Conservation (phyloP, 148 eudicot species). For the Polygonum aviculare region DNA sequence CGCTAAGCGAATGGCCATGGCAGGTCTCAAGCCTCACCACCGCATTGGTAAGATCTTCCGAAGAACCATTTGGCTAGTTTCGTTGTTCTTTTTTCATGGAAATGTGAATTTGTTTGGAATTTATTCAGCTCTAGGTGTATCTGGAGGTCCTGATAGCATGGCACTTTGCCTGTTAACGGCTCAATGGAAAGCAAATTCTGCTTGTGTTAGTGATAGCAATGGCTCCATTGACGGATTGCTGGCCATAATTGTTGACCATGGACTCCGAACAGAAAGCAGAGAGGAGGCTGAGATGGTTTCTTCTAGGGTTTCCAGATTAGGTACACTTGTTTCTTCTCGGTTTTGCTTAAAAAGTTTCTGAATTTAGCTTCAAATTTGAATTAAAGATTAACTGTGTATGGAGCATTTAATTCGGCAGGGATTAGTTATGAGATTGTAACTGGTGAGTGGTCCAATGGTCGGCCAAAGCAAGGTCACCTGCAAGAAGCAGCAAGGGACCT, state of each 20-base stretch:
- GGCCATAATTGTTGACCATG: constrained; percentile 87
- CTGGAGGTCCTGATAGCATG: constrained; percentile 98
- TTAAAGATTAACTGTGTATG: background rate
- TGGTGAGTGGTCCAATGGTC: constrained; percentile 77
- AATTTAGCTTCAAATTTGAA: background rate
- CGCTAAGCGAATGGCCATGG: constrained; percentile 49
- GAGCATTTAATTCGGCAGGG: constrained; percentile 34
- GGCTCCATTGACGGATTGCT: constrained; percentile 63
- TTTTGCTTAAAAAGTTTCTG: background rate
- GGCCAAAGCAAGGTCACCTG: constrained; percentile 72
- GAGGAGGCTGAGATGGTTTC: constrained; percentile 69
- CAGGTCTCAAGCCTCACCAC: constrained; percentile 59
- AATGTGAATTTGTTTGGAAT: background rate
- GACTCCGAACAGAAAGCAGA: constrained; percentile 69
- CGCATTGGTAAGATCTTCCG: constrained; percentile 35
- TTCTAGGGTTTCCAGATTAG: constrained; percentile 57
- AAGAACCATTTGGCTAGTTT: background rate
- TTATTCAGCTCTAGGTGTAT: constrained; percentile 76
- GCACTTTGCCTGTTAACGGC: constrained; percentile 72
- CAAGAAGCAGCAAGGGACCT: constrained; percentile 89
- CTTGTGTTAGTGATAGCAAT: constrained; percentile 20
- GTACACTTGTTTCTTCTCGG: constrained; percentile 24
- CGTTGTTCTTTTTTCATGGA: background rate
- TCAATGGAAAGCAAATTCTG: constrained; percentile 49
- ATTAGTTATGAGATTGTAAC: constrained; percentile 59